phyloP scores from a whole-genome alignment of 176 grass and related monocot species.

The Puya raimondii region DNA sequence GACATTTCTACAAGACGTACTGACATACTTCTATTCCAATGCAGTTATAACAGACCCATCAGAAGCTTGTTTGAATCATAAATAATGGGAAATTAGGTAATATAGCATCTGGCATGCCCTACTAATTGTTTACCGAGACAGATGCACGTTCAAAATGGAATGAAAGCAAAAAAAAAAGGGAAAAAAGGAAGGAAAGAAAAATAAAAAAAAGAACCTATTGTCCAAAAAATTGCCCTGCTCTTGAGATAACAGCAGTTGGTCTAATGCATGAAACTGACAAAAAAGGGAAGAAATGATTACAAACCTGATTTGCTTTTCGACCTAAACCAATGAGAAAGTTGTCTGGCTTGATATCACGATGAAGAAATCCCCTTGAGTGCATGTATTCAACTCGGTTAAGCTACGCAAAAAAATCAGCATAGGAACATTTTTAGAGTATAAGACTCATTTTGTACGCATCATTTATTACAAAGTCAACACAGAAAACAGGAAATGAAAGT shows the following conservation, averaged over 20 bases:
- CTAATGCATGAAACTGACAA: neutral
- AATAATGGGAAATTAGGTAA: too few species aligned
- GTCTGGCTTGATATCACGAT: constrained; percentile 91
- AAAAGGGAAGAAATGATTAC: neutral
- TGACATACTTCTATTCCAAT: neutral
- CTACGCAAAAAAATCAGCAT: constrained; percentile 19
- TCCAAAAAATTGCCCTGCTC: neutral
- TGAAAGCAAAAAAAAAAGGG: too few species aligned
- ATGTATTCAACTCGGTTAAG: constrained; percentile 91
- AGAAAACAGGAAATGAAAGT: neutral
- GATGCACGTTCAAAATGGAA: too few species aligned
- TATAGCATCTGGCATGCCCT: too few species aligned
- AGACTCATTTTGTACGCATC: neutral
- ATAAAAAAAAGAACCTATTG: neutral
- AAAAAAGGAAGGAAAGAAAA: neutral
- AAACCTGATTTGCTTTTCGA: constrained; percentile 84
- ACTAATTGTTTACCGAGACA: too few species aligned
- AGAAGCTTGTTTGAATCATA: too few species aligned
- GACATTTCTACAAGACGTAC: too few species aligned
- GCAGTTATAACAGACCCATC: neutral
- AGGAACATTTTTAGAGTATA: neutral
- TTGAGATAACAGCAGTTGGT: neutral
- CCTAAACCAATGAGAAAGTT: constrained; percentile 87
- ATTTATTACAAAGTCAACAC: neutral
- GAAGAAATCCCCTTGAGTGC: constrained; percentile 90